Conservation (phyloP, 768 basidiomycete species). For the Mrakia frigida region DNA sequence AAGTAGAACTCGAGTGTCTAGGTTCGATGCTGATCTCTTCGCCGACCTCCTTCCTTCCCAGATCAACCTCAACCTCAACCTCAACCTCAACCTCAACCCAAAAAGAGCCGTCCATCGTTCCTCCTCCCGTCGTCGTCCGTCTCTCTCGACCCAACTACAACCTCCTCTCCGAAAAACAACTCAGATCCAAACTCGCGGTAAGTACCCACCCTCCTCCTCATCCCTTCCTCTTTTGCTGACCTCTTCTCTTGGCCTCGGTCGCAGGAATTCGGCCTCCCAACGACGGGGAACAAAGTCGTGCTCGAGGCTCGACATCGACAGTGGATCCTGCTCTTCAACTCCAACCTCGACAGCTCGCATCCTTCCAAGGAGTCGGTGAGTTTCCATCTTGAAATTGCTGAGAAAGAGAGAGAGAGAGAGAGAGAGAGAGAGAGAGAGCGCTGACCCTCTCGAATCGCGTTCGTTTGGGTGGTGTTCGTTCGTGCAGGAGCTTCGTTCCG, state of each 20-base stretch:
- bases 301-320: constrained; percentile 16
- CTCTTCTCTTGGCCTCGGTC: background rate
- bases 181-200: constrained; percentile 1
- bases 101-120: background rate
- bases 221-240: background rate
- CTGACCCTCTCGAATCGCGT: no score
- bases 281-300: background rate
- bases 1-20: no score
- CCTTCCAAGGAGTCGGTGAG: constrained; percentile 11
- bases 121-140: background rate
- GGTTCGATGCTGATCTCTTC: no score
- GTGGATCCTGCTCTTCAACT: constrained; percentile 20
- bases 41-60: background rate
- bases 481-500: constrained; percentile 1
- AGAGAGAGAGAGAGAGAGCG: no score
- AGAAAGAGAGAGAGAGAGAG: no score
- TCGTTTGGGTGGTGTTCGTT: background rate
- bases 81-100: background rate
- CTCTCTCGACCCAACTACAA: constrained; percentile 14
- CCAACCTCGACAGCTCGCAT: constrained; percentile 19
- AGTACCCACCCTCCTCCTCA: background rate
- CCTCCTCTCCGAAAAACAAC: constrained; percentile 15
- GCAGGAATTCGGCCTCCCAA: constrained; percentile 8
- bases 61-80: background rate
- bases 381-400: no score